Conservation (phyloP, 208 protist genomes). For the Trypanosoma brucei region DNA sequence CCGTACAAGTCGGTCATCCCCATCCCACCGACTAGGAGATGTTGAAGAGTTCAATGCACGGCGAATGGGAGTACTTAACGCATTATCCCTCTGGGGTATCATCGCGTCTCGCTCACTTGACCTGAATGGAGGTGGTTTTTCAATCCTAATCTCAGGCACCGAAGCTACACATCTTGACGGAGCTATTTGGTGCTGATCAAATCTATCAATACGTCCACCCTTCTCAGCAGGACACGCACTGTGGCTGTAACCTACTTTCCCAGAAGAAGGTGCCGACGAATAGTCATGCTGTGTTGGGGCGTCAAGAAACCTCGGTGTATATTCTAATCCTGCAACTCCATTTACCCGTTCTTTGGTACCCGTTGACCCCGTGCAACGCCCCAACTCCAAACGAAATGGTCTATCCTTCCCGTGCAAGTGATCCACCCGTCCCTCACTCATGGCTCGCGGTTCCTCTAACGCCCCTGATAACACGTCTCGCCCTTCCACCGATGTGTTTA, state of each 20-base stretch:
- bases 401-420: no score
- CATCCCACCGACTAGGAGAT: conserved; percentile 2
- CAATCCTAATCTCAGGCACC: not conserved
- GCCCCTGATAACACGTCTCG: no score
- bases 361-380: no score
- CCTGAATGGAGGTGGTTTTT: not conserved
- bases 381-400: no score
- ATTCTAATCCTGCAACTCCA: not conserved
- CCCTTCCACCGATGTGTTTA: no score
- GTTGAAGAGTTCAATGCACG: not conserved
- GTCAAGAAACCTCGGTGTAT: not conserved
- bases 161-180: not conserved
- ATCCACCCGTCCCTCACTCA: no score
- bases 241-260: not conserved
- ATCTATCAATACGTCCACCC: not conserved
- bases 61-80: not conserved
- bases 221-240: not conserved
- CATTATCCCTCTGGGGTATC: not conserved
- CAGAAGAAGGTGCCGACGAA: not conserved
- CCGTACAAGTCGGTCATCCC: conserved; percentile 17
- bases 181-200: not conserved
- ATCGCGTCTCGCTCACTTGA: not conserved
- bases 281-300: not conserved
- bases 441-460: no score
- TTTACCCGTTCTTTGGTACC: not conserved